A percentile compares a stretch with the other conserved stretches of the same genome.
Conservation (phyloP, 1,284 basidiomycete species). For the Rhodotorula sp. region DNA sequence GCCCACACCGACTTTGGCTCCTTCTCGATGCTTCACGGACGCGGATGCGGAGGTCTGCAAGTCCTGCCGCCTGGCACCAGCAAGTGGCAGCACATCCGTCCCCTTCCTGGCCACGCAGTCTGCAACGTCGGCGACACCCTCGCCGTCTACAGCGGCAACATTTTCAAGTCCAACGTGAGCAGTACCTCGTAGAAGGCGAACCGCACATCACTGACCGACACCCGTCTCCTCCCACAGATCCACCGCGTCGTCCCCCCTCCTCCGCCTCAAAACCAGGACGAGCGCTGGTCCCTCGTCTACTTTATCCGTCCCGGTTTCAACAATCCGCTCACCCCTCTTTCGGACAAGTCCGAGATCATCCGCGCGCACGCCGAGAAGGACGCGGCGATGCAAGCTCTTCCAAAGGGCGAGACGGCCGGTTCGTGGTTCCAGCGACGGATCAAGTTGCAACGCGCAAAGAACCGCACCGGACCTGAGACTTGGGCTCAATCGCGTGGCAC, state of each 20-base stretch:
- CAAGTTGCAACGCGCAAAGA: constrained; percentile 23
- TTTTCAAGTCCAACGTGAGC: constrained; percentile 24
- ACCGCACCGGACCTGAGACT: constrained; percentile 35
- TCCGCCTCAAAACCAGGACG: constrained; percentile 21
- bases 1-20: constrained; percentile 54
- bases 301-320: constrained; percentile 23
- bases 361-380: constrained; percentile 22
- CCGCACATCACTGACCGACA: background rate
- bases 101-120: constrained; percentile 40
- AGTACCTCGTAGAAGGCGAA: too few species aligned
- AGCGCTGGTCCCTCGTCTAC: constrained; percentile 39
- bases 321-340: constrained; percentile 18
- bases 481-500: constrained; percentile 37
- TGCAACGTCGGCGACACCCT: constrained; percentile 44
- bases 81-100: constrained; percentile 43
- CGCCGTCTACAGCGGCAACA: constrained; percentile 49
- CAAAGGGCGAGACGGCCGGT: constrained; percentile 27
- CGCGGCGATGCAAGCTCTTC: constrained; percentile 25
- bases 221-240: constrained; percentile 51
- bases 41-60: constrained; percentile 43
- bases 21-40: constrained; percentile 35
- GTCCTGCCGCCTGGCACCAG: constrained; percentile 41
- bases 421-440: constrained; percentile 36
- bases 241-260: constrained; percentile 54
- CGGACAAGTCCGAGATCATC: constrained; percentile 20